Evolutionary conservation across 441 rosid genomes (phyloP).

Genomic region (Euphorbia corollata): DNA sequence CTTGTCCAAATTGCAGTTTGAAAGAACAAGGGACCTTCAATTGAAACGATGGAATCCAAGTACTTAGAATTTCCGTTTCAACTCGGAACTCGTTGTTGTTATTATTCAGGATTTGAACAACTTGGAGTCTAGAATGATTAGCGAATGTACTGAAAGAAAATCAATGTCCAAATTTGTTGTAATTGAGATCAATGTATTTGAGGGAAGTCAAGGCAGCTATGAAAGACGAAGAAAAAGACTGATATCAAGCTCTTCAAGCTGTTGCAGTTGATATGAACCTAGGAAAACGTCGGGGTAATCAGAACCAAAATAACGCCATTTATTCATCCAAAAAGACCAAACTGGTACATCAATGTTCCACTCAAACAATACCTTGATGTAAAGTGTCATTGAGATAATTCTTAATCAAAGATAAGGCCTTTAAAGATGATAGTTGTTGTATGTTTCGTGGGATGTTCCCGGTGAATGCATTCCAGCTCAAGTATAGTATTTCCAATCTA

Average conservation of each 20-base stretch:
- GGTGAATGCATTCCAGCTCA: constrained; percentile 10
- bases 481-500: constrained; percentile 6
- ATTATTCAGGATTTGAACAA: not conserved
- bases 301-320: not conserved
- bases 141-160: constrained; percentile 18
- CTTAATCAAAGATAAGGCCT: not conserved
- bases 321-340: too few species aligned
- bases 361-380: not conserved
- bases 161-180: constrained; percentile 17
- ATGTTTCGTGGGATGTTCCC: constrained; percentile 4
- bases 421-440: not conserved
- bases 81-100: constrained; percentile 9
- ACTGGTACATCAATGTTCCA: not conserved
- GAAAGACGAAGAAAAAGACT: constrained; percentile 10
- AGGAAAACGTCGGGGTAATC: not conserved
- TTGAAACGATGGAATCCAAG: constrained; percentile 20
- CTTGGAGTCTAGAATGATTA: constrained; percentile 25
- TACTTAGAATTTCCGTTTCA: not conserved
- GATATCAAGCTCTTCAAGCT: constrained; percentile 21
- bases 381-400: constrained; percentile 8
- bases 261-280: constrained; percentile 18
- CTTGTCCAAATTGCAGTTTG: constrained; percentile 4
- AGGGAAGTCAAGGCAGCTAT: constrained; percentile 14
- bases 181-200: not conserved
- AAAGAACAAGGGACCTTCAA: constrained; percentile 11